phyloP scores from a whole-genome alignment of 805 yeast species.

The Cyberlindnera galapagoensis region DNA sequence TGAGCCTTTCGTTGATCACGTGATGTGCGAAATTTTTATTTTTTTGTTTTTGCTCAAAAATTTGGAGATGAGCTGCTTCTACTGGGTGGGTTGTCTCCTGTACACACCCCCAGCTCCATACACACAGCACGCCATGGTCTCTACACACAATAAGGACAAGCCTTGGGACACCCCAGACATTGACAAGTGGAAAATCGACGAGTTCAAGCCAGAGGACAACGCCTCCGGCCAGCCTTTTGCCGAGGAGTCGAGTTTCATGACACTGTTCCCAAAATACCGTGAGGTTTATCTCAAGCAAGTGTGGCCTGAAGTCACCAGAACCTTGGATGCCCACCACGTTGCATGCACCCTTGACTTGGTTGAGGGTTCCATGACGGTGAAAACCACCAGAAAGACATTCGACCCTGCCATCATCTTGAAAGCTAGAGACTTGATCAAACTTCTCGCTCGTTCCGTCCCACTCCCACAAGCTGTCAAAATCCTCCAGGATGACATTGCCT shows the following conservation, averaged over 20 bases:
- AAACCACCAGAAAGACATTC: conserved; percentile 89
- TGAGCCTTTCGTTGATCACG: too few relatives aligned
- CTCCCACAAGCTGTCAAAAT: conserved; percentile 93
- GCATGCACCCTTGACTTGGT: conserved; percentile 85
- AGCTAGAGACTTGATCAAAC: conserved; percentile 90
- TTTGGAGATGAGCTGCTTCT: too few relatives aligned
- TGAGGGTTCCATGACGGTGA: conserved; percentile 96
- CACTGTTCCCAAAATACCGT: conserved; percentile 93
- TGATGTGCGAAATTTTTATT: too few relatives aligned
- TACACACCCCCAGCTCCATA: too few relatives aligned
- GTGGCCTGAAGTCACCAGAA: conserved; percentile 89
- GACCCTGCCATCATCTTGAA: conserved; percentile 92
- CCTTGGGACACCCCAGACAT: conserved; percentile 98
- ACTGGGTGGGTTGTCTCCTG: too few relatives aligned
- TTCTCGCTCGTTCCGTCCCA: conserved; percentile 93
- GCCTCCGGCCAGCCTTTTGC: conserved; percentile 81
- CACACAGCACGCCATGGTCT: too few relatives aligned
- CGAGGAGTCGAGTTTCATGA: conserved; percentile 95
- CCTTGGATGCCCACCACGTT: conserved; percentile 65
- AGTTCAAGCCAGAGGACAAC: conserved; percentile 85
- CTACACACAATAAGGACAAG: conserved; percentile 89
- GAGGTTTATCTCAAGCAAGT: conserved; percentile 82
- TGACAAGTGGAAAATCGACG: conserved; percentile 87
- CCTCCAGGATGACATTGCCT: conserved; percentile 85
- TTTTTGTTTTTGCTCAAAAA: too few relatives aligned